phyloP scores from a whole-genome alignment of 306 rosid species.

The Vigna angularis region DNA sequence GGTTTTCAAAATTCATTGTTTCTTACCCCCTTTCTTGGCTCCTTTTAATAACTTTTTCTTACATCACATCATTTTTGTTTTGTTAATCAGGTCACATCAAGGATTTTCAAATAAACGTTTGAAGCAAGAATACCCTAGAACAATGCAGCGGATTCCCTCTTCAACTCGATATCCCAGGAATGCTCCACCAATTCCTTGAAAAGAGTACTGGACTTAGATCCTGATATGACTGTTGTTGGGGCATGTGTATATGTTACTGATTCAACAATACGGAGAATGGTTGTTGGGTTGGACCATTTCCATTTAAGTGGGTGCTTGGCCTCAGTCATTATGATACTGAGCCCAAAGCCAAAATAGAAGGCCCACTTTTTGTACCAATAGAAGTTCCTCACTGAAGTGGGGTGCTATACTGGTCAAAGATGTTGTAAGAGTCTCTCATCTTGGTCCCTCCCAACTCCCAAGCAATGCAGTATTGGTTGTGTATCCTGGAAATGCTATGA shows the following conservation, averaged over 20 bases:
- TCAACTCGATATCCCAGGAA: constrained; percentile 85
- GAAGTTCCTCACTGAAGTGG: constrained; percentile 45
- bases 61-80: constrained; percentile 12
- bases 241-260: constrained; percentile 54
- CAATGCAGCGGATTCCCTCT: constrained; percentile 71
- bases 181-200: constrained; percentile 88
- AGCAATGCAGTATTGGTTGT: constrained; percentile 45
- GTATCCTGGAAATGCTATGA: constrained; percentile 47
- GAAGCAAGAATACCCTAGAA: constrained; percentile 83
- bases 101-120: constrained; percentile 77
- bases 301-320: constrained; percentile 39
- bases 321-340: constrained; percentile 33
- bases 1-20: neutral
- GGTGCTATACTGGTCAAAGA: constrained; percentile 42
- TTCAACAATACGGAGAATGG: constrained; percentile 46
- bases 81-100: constrained; percentile 60
- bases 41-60: constrained; percentile 9
- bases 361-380: constrained; percentile 45
- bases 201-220: constrained; percentile 27
- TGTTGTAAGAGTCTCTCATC: constrained; percentile 43
- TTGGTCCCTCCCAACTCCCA: constrained; percentile 42
- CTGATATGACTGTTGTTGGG: constrained; percentile 52
- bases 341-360: constrained; percentile 42
- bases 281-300: constrained; percentile 46
- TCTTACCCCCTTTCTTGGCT: neutral